phyloP scores from a whole-genome alignment of 2,329 filamentous ascomycete species.

The Trematosphaeria pertusa region DNA sequence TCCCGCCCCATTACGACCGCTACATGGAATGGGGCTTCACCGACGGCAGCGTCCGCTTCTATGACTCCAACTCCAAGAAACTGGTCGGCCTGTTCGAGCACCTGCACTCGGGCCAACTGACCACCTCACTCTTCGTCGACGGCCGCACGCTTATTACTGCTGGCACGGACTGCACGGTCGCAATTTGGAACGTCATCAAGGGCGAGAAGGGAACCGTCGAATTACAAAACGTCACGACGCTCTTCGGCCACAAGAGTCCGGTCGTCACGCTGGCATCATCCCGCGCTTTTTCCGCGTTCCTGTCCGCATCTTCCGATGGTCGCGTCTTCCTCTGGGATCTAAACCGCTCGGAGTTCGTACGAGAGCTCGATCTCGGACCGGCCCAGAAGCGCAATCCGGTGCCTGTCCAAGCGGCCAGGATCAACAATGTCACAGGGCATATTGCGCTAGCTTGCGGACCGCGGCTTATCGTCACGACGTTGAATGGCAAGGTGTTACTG shows the following conservation, averaged over 20 bases:
- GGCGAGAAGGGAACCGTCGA: conserved; percentile 72
- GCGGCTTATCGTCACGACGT: conserved; percentile 78
- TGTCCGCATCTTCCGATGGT: conserved; percentile 83
- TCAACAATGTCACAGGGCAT: conserved; percentile 91
- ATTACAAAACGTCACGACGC: conserved; percentile 75
- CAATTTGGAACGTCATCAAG: conserved; percentile 76
- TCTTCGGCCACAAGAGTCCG: conserved; percentile 89
- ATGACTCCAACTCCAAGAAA: conserved; percentile 81
- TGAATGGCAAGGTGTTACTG: conserved; percentile 85
- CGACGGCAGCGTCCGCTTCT: conserved; percentile 92
- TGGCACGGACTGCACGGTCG: conserved; percentile 89
- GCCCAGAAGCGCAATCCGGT: conserved; percentile 30
- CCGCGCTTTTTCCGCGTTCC: conserved; percentile 84
- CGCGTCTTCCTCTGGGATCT: conserved; percentile 92
- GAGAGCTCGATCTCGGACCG: conserved; percentile 65
- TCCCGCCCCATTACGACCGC: conserved; percentile 85
- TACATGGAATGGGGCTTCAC: conserved; percentile 97
- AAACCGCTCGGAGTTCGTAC: conserved; percentile 86
- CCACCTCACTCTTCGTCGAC: conserved; percentile 82
- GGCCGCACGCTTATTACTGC: conserved; percentile 90
- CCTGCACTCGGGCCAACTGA: conserved; percentile 88
- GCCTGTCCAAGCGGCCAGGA: conserved; percentile 72
- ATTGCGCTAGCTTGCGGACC: conserved; percentile 83
- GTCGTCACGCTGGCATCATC: conserved; percentile 85
- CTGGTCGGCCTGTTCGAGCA: conserved; percentile 91